Evolutionary conservation across 768 basidiomycete species (phyloP).

Genomic region (Macrolepiota albuminosa): DNA sequence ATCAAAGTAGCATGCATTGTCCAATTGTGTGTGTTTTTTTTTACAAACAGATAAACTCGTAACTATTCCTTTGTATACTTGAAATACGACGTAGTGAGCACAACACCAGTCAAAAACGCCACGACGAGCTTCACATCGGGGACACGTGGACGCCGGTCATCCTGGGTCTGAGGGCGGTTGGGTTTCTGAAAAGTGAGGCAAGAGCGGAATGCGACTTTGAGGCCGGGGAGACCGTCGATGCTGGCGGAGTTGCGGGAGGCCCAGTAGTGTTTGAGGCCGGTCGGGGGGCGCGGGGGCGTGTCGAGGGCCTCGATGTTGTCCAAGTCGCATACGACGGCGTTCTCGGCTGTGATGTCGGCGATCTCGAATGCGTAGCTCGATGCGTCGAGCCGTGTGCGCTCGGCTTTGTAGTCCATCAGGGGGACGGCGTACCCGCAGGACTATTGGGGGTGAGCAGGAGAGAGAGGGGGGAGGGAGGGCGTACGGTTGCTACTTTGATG

Average conservation of each 20-base stretch:
- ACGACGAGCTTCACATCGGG: constrained; percentile 2
- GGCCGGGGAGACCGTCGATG: constrained; percentile 52
- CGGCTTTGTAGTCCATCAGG: constrained; percentile 49
- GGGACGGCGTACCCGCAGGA: constrained; percentile 68
- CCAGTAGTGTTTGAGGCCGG: constrained; percentile 58
- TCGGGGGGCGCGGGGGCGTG: constrained; percentile 12
- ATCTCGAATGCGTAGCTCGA: constrained; percentile 36
- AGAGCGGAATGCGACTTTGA: constrained; percentile 26
- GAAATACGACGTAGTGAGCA: constrained; percentile 11
- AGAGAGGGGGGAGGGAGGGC: background rate
- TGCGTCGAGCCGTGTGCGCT: constrained; percentile 46
- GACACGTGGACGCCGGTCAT: too few species aligned
- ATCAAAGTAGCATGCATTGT: too few species aligned
- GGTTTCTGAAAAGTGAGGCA: background rate
- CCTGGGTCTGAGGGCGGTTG: too few species aligned
- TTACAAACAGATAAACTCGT: too few species aligned
- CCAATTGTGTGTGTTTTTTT: too few species aligned
- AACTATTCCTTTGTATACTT: background rate
- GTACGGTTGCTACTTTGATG: constrained; percentile 44
- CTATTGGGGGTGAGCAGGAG: too few species aligned
- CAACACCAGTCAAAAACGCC: constrained; percentile 10
- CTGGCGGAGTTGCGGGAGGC: constrained; percentile 41
- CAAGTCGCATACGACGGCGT: background rate
- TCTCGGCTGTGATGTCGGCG: constrained; percentile 27
- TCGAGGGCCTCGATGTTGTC: background rate